Evolutionary conservation across 768 basidiomycete species (phyloP).

Genomic region (Hortiboletus campestris): DNA sequence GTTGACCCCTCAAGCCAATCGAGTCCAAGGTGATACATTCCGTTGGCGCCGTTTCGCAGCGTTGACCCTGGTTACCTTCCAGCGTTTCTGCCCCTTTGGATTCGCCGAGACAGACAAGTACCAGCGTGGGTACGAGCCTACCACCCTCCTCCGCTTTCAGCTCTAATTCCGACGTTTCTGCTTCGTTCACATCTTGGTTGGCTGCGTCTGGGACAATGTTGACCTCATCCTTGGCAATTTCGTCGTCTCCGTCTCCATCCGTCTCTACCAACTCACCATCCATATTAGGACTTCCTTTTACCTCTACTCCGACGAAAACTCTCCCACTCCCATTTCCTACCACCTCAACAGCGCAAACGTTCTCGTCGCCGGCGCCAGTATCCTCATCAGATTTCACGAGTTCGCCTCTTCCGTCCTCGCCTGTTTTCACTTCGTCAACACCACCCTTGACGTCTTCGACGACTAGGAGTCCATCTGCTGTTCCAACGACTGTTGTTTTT

Average conservation of each 20-base stretch:
- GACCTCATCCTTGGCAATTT: not conserved
- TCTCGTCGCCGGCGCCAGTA: not conserved
- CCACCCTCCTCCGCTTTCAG: constrained; percentile 3
- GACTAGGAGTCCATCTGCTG: not conserved
- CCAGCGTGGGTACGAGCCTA: constrained; percentile 22
- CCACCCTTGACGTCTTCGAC: not conserved
- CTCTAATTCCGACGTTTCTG: constrained; percentile 20
- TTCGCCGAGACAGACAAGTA: not conserved
- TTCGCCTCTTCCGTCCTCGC: not conserved
- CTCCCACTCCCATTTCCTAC: not conserved
- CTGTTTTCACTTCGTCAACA: not conserved
- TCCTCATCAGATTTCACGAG: constrained; percentile 2
- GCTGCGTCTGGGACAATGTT: not conserved
- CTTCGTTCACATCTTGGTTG: not conserved
- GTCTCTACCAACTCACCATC: not conserved
- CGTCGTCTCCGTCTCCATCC: not conserved
- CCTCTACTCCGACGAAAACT: not conserved
- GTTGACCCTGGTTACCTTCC: constrained; percentile 3
- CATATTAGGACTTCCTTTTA: not conserved
- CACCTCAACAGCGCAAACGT: not conserved
- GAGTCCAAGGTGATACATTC: constrained; percentile 12
- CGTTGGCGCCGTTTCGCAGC: not conserved
- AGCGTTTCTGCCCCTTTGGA: constrained; percentile 1
- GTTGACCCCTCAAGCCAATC: not conserved
- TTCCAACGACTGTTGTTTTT: constrained; percentile 12